Conservation (phyloP, 345 rosid genomes). For the Hibiscus tridactylites region DNA sequence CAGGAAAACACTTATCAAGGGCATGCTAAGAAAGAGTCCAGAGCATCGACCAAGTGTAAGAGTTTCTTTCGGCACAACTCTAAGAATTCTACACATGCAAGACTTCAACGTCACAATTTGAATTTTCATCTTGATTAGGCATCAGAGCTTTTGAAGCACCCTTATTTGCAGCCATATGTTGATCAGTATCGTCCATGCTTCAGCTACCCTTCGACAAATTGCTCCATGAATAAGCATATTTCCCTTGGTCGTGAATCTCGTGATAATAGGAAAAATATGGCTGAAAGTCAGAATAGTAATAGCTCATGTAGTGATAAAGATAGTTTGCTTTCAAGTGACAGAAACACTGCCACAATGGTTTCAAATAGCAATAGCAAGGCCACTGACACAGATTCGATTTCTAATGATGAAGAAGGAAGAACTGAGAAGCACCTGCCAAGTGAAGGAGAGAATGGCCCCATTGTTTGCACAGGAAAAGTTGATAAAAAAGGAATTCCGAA, state of each 20-base stretch:
- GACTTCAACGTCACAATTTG: neutral
- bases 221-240: neutral
- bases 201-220: neutral
- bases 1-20: neutral
- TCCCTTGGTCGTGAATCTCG: neutral
- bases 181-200: neutral
- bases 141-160: neutral
- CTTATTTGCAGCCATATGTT: neutral
- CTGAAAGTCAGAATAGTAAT: neutral
- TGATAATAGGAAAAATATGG: neutral
- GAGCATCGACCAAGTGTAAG: neutral
- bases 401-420: neutral
- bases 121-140: neutral
- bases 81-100: neutral
- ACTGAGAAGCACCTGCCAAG: neutral
- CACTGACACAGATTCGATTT: neutral
- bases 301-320: neutral
- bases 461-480: neutral
- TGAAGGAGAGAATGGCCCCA: neutral
- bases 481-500: neutral
- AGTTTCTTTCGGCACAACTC: neutral
- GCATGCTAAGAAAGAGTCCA: conserved; percentile 2
- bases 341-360: neutral
- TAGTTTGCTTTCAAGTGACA: neutral
- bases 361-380: neutral